Evolutionary conservation across 257 asterid species (phyloP).

Genomic region (Fraxinus excelsior): DNA sequence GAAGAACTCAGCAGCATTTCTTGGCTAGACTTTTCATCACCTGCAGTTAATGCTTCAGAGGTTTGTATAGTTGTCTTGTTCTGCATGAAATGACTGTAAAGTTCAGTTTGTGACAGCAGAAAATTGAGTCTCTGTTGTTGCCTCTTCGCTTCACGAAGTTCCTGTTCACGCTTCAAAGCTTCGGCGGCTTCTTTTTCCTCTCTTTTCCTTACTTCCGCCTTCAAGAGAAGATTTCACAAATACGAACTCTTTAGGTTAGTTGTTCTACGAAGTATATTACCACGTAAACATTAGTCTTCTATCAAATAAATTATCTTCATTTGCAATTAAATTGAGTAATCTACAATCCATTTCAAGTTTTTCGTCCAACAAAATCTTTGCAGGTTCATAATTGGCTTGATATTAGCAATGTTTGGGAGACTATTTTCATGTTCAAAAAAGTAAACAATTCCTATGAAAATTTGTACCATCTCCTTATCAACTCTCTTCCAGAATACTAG

Average conservation of each 20-base stretch:
- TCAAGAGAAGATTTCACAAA: slow-evolving; percentile 32
- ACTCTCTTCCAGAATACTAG: slow-evolving; percentile 96
- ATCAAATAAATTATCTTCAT: not conserved
- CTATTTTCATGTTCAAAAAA: slow-evolving; percentile 13
- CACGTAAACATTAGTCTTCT: slow-evolving; percentile 7
- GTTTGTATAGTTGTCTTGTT: slow-evolving; percentile 72
- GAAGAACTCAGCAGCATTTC: slow-evolving; percentile 50
- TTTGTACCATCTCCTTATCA: slow-evolving; percentile 93
- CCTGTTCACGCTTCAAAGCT: slow-evolving; percentile 98
- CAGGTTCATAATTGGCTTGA: slow-evolving; percentile 5
- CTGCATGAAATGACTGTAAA: slow-evolving; percentile 99
- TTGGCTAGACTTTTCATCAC: slow-evolving; percentile 51
- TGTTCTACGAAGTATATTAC: slow-evolving; percentile 13
- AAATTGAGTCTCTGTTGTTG: slow-evolving; percentile 98
- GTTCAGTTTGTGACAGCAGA: slow-evolving; percentile 95
- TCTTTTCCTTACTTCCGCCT: slow-evolving; percentile 95
- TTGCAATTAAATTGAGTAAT: not conserved
- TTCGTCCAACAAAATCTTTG: slow-evolving; percentile 6
- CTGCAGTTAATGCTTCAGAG: slow-evolving; percentile 53
- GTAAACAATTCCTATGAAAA: slow-evolving; percentile 19
- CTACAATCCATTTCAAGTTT: not conserved
- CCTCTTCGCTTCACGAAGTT: slow-evolving; percentile 98
- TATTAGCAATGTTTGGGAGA: slow-evolving; percentile 8
- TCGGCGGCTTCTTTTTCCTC: slow-evolving; percentile 99
- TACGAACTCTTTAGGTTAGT: slow-evolving; percentile 12